Evolutionary conservation across 75 land plant species (phyloP), one percentile per base, ranked within the genome.

Genomic region (Picea glauca): DNA sequence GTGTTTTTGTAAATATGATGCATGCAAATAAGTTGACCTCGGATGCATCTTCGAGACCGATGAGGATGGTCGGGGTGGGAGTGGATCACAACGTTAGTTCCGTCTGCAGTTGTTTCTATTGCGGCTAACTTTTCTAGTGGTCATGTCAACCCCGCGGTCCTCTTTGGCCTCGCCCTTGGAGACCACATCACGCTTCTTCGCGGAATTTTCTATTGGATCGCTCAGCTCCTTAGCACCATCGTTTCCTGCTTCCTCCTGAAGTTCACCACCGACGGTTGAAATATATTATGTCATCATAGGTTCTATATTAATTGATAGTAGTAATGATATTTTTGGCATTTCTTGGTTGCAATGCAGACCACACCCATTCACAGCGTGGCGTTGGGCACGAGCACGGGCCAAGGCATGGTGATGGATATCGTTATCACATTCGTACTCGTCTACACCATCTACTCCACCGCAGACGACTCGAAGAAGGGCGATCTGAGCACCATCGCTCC

Each of bases 101-200:
- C 90, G 13, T 91, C 87, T 62, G 84, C 90, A 9, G 83, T 84
- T 0, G 91, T 92, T 26, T 75, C 94, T 1, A 75, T 85, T 2
- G 86, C 85, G 0, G 94, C 94, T 65, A 92, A 90, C 81, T 83
- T 92, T 83, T 90, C 92, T 59, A 93, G 94, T 13, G 94, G 94
- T 14, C 94, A 92, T 33, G 85, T 92, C 13, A 92, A 92, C 76
- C 94, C 94, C 13, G 94, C 94, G 0, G 94, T 92, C 77, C 84
- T 93, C 15, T 83, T 92, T 32, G 94, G 91, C 3, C 80, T 92
- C 32, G 87, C 89, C 4, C 56, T 92, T 5, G 94, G 90, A 0
- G 94, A 91, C 15, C 85, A 88, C 62, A 90, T 92, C 92, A 92
- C 93, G 61, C 31, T 92, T 33, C 78, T 90, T 21, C 82, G 89